phyloP scores from a whole-genome alignment of 305 asterid genomes.

The Fraxinus nigra region DNA sequence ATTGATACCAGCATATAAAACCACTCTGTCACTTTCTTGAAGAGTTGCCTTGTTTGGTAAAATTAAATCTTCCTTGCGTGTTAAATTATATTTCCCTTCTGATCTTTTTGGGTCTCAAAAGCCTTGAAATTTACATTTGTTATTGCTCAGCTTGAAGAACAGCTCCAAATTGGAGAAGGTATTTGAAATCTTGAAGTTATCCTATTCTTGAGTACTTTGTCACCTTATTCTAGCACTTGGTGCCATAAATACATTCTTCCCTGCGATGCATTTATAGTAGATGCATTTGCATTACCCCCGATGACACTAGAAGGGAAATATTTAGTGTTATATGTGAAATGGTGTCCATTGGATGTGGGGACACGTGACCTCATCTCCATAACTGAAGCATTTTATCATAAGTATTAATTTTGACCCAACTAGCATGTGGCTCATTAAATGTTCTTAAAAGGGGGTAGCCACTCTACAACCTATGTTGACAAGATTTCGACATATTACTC shows the following conservation, averaged over 20 bases:
- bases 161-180: neutral
- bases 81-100: constrained; percentile 9
- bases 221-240: neutral
- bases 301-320: too few relatives aligned
- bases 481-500: too few relatives aligned
- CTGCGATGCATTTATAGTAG: too few relatives aligned
- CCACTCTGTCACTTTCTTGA: constrained; percentile 6
- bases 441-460: too few relatives aligned
- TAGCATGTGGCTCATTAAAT: too few relatives aligned
- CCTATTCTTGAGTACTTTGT: neutral
- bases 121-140: neutral
- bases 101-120: neutral
- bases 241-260: neutral
- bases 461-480: too few relatives aligned
- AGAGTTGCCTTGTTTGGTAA: constrained; percentile 7
- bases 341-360: too few relatives aligned
- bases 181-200: neutral
- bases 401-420: too few relatives aligned
- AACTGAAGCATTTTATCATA: too few relatives aligned
- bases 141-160: constrained; percentile 3
- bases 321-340: too few relatives aligned
- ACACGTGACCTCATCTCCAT: too few relatives aligned
- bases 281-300: too few relatives aligned
- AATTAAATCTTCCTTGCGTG: neutral
- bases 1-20: constrained; percentile 7